Percentiles rank a stretch among this genome's conserved stretches.
These are phyloP conservation scores for Spathaspora gorwiae DNA, from an alignment of 805 yeast genomes.

Conservation along the genomic window DNA sequence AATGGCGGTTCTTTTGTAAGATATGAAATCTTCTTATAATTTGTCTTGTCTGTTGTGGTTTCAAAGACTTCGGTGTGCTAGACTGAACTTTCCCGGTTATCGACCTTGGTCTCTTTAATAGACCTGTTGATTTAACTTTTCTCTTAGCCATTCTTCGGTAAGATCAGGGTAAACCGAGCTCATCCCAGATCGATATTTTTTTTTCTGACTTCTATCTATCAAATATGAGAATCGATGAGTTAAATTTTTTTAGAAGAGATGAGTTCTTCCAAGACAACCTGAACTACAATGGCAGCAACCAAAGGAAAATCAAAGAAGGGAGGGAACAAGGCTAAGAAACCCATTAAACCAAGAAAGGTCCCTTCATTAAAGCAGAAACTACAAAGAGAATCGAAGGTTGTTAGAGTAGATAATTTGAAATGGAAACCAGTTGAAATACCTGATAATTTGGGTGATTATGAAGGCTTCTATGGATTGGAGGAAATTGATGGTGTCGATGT, in stretches of 20 bases:
- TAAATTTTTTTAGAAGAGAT: not conserved
- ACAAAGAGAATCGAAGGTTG: slow-evolving; percentile 33
- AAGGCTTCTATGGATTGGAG: slow-evolving; percentile 88
- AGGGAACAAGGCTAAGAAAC: not conserved
- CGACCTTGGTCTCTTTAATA: slow-evolving; percentile 26
- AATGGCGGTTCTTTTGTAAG: slow-evolving; percentile 52
- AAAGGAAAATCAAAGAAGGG: slow-evolving; percentile 3
- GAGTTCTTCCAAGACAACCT: not conserved
- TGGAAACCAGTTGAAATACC: slow-evolving; percentile 87
- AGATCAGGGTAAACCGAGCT: not conserved
- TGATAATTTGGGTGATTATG: slow-evolving; percentile 79
- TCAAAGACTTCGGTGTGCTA: slow-evolving; percentile 43
- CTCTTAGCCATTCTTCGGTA: slow-evolving; percentile 8
- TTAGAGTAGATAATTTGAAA: slow-evolving; percentile 47
- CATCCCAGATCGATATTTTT: not conserved
- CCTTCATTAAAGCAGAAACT: slow-evolving; percentile 28
- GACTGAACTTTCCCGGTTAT: slow-evolving; percentile 22
- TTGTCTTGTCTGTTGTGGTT: slow-evolving; percentile 68
- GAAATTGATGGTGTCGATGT: slow-evolving; percentile 93
- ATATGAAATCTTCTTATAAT: slow-evolving; percentile 76
- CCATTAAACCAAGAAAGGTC: slow-evolving; percentile 6
- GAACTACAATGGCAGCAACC: slow-evolving; percentile 2
- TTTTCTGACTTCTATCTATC: not conserved
- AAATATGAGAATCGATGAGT: not conserved
- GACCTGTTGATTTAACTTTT: slow-evolving; percentile 15